phyloP scores from a whole-genome alignment of 805 yeast genomes.

The Spathaspora girioi region DNA sequence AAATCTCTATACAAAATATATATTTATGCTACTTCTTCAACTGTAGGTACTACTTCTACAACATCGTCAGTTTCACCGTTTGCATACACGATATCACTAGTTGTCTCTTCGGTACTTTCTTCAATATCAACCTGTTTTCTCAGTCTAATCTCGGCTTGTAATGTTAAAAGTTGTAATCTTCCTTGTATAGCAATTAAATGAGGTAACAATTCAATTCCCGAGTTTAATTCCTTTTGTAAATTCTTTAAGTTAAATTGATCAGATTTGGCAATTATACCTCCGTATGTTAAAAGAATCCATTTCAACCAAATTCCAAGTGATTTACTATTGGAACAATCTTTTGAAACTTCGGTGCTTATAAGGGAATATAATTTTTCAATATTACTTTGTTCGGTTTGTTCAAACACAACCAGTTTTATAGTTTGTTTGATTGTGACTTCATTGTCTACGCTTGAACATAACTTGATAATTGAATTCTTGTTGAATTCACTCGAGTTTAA shows the following conservation, averaged over 20 bases:
- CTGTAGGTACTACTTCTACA: too few species aligned
- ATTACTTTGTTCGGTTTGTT: constrained; percentile 4
- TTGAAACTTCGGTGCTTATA: constrained; percentile 24
- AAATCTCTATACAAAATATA: constrained; percentile 7
- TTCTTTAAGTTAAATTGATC: constrained; percentile 54
- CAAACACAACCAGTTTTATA: constrained; percentile 22
- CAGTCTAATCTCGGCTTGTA: constrained; percentile 71
- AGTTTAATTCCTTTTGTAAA: constrained; percentile 53
- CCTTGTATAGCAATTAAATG: constrained; percentile 81
- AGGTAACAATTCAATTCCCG: constrained; percentile 58
- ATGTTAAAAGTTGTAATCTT: constrained; percentile 67
- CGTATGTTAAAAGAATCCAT: constrained; percentile 71
- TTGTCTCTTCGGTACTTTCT: constrained; percentile 22
- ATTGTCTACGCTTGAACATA: constrained; percentile 28
- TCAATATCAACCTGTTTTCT: constrained; percentile 13
- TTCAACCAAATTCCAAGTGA: constrained; percentile 64
- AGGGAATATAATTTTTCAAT: constrained; percentile 22
- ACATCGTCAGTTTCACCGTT: constrained; percentile 39
- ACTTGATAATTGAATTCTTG: constrained; percentile 13
- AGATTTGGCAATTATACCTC: constrained; percentile 54
- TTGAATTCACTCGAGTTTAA: constrained; percentile 10
- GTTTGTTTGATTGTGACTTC: constrained; percentile 27
- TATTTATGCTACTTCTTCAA: constrained; percentile 39
- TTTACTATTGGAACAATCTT: constrained; percentile 22
- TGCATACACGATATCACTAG: constrained; percentile 24